Evolutionary conservation across 148 eudicot species (phyloP), one percentile per base, ranked within the genome.

Genomic region (Simmondsia chinensis): DNA sequence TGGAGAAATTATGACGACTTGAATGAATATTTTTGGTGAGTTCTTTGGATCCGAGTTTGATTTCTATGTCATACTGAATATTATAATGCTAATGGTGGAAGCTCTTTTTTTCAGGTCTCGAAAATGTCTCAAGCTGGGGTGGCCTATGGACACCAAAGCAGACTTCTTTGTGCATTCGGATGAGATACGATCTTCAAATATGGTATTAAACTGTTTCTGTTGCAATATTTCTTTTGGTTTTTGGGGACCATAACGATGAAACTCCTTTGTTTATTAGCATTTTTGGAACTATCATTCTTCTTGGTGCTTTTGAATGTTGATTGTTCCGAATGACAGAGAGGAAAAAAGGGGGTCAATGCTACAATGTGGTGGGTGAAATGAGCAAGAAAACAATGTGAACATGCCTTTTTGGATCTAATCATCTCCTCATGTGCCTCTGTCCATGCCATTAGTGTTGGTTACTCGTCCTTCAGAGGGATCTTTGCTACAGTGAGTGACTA

Each of bases 1-100:
- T 86, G 95, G 99, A 82, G 99, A 68, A 91, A 91, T 54, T 91
- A 91, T 60, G 99, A 91, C 55, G 99, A 91, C 69, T 51, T 91
- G 34, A 91, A 91, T 66, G 99, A 91, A 66, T 91, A 91, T 69
- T 91, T 91, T 63, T 91, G 99, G 99, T 91, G 70, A 61, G 72
- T 60, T 43, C 50, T 36, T 39, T 24, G n/a, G 18, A 39, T 31
- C 34, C n/a, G 33, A 31, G 13, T 35, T 30, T 31, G 21, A 27
- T 49, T 48, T 35, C 1, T 3, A 17, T 49, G 25, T 14, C 20
- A 1, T 30, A 8, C 30, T 46, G 1, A 38, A 38, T 3, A n/a
- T 17, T 18, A 34, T 43, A 12, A 33, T 50, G 13, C 43, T 56
- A 30, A 56, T 34, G 33, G 18, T 34, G 23, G 39, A 8, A 35